Base-by-base conservation (phyloP, 257 asterid species). In the Galeopsis tetrahit region DNA sequence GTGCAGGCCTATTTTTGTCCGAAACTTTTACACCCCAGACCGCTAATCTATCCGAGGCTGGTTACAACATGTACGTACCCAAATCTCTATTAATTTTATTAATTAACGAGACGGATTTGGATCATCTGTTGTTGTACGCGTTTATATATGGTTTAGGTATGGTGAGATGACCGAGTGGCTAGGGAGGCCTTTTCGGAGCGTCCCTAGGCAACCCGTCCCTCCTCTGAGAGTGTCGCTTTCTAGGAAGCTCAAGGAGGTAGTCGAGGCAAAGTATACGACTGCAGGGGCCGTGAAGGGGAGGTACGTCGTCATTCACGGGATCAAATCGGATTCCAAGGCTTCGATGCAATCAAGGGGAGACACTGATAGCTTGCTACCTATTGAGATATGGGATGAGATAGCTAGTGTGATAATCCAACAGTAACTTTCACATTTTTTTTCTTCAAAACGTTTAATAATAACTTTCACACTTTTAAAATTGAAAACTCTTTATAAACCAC, bases 341-440 rank as follows among this genome's bases (percentile, higher is more conserved):
- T 86, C 86, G 2, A 92, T 92, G 98, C 98, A 90, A 77, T 90
- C 96, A 9, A 87, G 79, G 77, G 98, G 97, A 7, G 96, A 92
- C 63, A 59, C 77, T 38, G 98, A 92, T 83, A 90, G 98, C 84
- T 84, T 92, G 84, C 91, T 92, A n/a, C 97, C 97, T n/a, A 75
- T 88, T 66, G 95, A 92, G 78, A 60, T 75, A 52, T 90, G 96
- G 96, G 95, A 87, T 63, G 83, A 84, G 76, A 90, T 92, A 53
- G 78, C 93, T 40, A 74, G 84, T 48, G 91, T 65, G 35, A 21
- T 21, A 21, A n/a, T n/a, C n/a, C n/a, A n/a, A n/a, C n/a, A n/a
- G n/a, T n/a, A n/a, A n/a, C n/a, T n/a, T n/a, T n/a, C n/a, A n/a
- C n/a, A n/a, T n/a, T n/a, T n/a, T n/a, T n/a, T n/a, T n/a, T n/a